Conservation (phyloP, 2,329 filamentous ascomycete genomes). For the Pyrenophora teres region DNA sequence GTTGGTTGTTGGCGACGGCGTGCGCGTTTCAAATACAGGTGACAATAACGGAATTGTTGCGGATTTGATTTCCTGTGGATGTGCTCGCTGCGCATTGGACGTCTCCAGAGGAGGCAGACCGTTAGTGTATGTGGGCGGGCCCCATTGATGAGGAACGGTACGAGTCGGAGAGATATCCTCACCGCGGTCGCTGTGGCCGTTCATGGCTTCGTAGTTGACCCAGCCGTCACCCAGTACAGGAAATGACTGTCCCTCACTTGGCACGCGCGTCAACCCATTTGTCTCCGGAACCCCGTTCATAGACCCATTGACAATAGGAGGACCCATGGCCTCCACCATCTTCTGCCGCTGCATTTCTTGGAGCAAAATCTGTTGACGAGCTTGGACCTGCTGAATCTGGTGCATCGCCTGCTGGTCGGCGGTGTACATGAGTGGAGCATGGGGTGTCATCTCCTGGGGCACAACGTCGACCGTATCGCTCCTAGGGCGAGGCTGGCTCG, state of each 20-base stretch:
- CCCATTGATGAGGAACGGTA: slow-evolving; percentile 39
- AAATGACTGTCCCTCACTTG: slow-evolving; percentile 34
- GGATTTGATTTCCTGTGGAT: slow-evolving; percentile 45
- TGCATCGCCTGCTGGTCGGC: slow-evolving; percentile 29
- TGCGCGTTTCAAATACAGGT: slow-evolving; percentile 74
- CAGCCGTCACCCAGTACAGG: slow-evolving; percentile 34
- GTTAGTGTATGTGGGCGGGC: slow-evolving; percentile 33
- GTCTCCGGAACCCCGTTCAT: slow-evolving; percentile 25
- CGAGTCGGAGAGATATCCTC: slow-evolving; percentile 40
- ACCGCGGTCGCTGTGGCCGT: slow-evolving; percentile 26
- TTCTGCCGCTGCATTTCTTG: slow-evolving; percentile 44
- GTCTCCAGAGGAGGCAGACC: slow-evolving; percentile 42
- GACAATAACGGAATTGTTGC: slow-evolving; percentile 61
- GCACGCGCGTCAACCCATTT: slow-evolving; percentile 28
- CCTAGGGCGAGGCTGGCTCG: slow-evolving; percentile 31
- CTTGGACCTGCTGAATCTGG: slow-evolving; percentile 32
- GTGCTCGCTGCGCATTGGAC: slow-evolving; percentile 52
- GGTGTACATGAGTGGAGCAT: slow-evolving; percentile 29
- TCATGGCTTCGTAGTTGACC: slow-evolving; percentile 33
- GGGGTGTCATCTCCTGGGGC: slow-evolving; percentile 23
- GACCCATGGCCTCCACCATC: slow-evolving; percentile 24
- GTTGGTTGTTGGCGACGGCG: slow-evolving; percentile 68
- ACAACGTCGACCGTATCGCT: slow-evolving; percentile 35
- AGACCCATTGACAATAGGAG: slow-evolving; percentile 35
- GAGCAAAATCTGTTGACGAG: slow-evolving; percentile 38